phyloP scores from a whole-genome alignment of 345 rosid species.

The Brassica carinata region DNA sequence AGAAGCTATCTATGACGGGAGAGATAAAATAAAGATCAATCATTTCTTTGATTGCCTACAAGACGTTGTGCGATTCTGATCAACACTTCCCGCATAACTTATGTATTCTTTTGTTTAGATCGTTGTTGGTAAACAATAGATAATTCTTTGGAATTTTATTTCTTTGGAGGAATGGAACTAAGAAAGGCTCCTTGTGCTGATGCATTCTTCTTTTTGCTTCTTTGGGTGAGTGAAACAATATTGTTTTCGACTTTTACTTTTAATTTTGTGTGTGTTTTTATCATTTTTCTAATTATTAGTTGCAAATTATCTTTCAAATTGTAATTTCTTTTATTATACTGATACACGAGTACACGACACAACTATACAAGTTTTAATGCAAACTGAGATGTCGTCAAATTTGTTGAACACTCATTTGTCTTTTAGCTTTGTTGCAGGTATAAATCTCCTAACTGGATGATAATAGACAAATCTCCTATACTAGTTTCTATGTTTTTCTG shows the following conservation, averaged over 20 bases:
- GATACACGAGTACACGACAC: not conserved
- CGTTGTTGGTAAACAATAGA: not conserved
- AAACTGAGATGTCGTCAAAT: not conserved
- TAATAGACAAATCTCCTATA: not conserved
- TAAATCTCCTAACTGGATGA: not conserved
- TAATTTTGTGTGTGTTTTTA: no score
- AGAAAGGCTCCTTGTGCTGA: not conserved
- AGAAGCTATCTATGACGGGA: slow-evolving; percentile 73
- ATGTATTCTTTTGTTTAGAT: not conserved
- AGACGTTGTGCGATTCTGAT: slow-evolving; percentile 62
- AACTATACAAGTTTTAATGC: not conserved
- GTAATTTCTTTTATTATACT: not conserved
- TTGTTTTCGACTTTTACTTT: not conserved
- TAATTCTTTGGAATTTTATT: slow-evolving; percentile 8
- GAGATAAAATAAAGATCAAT: slow-evolving; percentile 64
- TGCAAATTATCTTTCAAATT: no score
- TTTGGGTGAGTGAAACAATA: not conserved
- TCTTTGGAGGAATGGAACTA: slow-evolving; percentile 9
- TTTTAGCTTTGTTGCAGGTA: not conserved
- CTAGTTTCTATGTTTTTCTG: not conserved
- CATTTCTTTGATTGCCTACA: slow-evolving; percentile 84
- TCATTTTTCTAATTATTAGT: no score
- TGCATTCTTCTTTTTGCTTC: not conserved
- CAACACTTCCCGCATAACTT: not conserved
- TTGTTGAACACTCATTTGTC: not conserved